Evolutionary conservation across 306 rosid species (phyloP), one percentile per base, ranked within the genome.

Genomic region (Astragalus glycyphyllos): DNA sequence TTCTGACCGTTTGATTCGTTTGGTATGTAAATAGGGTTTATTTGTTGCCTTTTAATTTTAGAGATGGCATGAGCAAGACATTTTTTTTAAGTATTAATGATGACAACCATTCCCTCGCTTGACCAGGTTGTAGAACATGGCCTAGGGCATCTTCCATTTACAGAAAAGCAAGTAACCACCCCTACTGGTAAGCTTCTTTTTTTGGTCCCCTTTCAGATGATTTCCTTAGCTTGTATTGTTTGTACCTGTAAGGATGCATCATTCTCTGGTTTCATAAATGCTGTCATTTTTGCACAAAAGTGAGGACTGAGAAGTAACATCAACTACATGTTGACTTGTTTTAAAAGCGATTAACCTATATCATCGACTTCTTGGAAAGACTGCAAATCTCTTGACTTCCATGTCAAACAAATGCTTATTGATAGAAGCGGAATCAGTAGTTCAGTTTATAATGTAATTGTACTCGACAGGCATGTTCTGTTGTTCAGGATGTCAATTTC

Each of bases 61-160:
- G 51, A 47, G 48, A 49, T 73, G 66, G 26, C 49, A 41, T 56
- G 73, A 4, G 12, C 57, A 47, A 48, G 73, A 6, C 65, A 32
- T 79, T 63, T 75, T 75, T 69, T 32, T 56, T 31, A 17, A 37
- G 53, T 32, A 58, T 44, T 41, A 17, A 54, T 75, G 53, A 68
- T 81, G 37, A 75, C 56, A 35, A 45, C 50, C 20, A 26, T 68
- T 81, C 15, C 47, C 67, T 38, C 68, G 57, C 74, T 83, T 83
- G 72, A 77, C 73, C 77, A 95, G 99, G 99, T 95, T 73, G 99
- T 95, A 79, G 99, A 95, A 42, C 97, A 95, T 78, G 99, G 99
- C 76, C 81, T 91, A 68, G 99, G 99, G 17, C 96, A 95, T 82
- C 85, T 95, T 66, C 99, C 99, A 61, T 95, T 95, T 76, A 95